phyloP scores from a whole-genome alignment of 176 grass and related monocot genomes.

The Typha latifolia region DNA sequence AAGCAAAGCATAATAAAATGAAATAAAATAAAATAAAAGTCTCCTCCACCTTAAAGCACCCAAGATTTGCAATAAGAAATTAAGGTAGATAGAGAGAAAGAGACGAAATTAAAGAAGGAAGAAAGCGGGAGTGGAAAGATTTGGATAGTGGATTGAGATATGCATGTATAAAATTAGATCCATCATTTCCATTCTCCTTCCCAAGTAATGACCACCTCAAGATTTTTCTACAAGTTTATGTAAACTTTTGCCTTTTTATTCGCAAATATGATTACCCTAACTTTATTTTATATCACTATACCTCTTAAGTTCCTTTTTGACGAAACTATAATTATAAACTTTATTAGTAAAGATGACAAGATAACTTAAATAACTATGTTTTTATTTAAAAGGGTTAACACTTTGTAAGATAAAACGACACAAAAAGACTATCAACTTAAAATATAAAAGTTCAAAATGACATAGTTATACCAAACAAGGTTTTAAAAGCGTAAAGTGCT shows the following conservation, averaged over 20 bases:
- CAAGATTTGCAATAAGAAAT: not conserved
- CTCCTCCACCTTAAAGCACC: not conserved
- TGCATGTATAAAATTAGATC: not conserved
- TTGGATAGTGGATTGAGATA: constrained; percentile 6
- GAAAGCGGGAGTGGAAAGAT: not conserved
- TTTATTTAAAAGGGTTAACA: too few species aligned
- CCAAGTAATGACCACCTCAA: not conserved
- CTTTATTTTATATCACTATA: too few species aligned
- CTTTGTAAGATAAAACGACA: too few species aligned
- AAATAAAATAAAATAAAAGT: not conserved
- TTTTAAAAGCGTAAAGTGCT: too few species aligned
- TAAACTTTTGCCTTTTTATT: not conserved
- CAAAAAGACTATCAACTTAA: too few species aligned
- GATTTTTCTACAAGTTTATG: not conserved
- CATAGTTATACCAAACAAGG: too few species aligned
- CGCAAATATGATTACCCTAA: too few species aligned
- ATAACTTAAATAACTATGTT: too few species aligned
- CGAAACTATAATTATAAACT: too few species aligned
- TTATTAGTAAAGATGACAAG: too few species aligned
- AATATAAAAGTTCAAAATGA: too few species aligned
- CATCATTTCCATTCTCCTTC: constrained; percentile 3
- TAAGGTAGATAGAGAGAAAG: not conserved
- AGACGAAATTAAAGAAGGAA: not conserved
- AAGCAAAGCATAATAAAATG: not conserved
- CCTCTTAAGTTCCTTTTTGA: too few species aligned